Conservation (phyloP, 768 basidiomycete species). For the Termitomyces sp. region DNA sequence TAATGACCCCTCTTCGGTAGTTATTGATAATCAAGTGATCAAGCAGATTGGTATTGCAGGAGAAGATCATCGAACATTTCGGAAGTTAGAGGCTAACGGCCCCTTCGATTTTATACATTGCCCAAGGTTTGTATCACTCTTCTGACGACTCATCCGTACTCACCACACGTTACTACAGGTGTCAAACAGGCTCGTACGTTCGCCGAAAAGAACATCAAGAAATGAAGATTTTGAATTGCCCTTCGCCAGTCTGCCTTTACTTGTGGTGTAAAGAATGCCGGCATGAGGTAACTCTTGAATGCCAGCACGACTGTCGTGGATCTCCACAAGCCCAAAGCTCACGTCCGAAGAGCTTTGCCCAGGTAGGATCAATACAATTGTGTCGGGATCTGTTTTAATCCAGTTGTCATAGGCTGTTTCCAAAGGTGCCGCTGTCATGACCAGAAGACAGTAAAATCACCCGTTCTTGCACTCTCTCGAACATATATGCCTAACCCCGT, state of each 20-base stretch:
- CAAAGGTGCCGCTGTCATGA: neutral
- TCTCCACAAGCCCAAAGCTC: conserved; percentile 47
- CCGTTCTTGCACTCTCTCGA: too few species aligned
- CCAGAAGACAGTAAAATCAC: neutral
- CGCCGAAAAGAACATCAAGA: conserved; percentile 44
- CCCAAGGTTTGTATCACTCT: conserved; percentile 26
- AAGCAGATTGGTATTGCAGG: conserved; percentile 39
- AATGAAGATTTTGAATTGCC: conserved; percentile 42
- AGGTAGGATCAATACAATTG: conserved; percentile 24
- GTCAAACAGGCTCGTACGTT: conserved; percentile 42
- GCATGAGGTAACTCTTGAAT: conserved; percentile 34
- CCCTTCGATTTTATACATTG: conserved; percentile 43
- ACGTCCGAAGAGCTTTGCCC: conserved; percentile 54
- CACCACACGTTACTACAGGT: conserved; percentile 30
- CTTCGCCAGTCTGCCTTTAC: conserved; percentile 40
- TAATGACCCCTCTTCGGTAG: conserved; percentile 19
- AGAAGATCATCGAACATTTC: conserved; percentile 34
- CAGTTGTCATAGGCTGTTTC: neutral
- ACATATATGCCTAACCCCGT: neutral
- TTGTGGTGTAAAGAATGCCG: conserved; percentile 63
- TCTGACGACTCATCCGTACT: neutral
- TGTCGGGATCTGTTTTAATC: neutral
- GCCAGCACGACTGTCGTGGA: conserved; percentile 49
- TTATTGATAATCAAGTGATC: conserved; percentile 33
- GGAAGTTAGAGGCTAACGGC: conserved; percentile 44